Base-by-base conservation (phyloP, 495 filamentous ascomycete genomes). In the Immersiella caudata region DNA sequence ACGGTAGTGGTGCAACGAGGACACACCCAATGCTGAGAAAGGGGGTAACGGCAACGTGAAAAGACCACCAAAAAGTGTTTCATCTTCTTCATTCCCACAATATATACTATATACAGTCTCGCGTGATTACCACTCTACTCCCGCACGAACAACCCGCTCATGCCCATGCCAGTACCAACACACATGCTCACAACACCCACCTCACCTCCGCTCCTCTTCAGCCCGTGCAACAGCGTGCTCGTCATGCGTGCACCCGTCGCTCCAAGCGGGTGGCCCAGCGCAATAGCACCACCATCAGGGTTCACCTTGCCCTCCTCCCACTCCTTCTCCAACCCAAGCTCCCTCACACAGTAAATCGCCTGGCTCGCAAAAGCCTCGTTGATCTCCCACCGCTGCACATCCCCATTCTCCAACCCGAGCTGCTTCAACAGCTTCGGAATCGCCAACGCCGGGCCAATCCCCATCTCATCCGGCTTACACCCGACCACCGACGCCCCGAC, bases 361-460 rank as follows among this genome's bases (percentile, higher is more conserved):
- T 97, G 94, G 62, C 89, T 91, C 4, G 94, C 94, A 79, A 97
- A 97, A 21, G 94, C 93, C 84, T 97, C 94, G 78, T 97, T 97
- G 76, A 97, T 89, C 84, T 97, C 94, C 93, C 93, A 97, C n/a
- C 94, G 80, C 6, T 89, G 86, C 0, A 97, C 89, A 58, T 97
- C 92, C 11, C 81, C 79, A 6, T 81, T 87, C 58, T 73, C 71
- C 40, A 97, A 67, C 20, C 88, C 92, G 11, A 90, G 83, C 63
- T 84, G 83, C 57, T 83, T 74, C 21, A 97, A 79, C 51, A 96
- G 82, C 75, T 90, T 91, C 26, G 94, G 93, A 51, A 97, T 93
- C 0, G 92, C 93, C 29, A 95, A 72, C 6, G 92, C 91, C 12
- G 93, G 93, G 0, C 93, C 93, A 60, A 97, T 84, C 49, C 93